Evolutionary conservation across 2,329 filamentous ascomycete genomes (phyloP).

Genomic region (Colletotrichum eremochloae): DNA sequence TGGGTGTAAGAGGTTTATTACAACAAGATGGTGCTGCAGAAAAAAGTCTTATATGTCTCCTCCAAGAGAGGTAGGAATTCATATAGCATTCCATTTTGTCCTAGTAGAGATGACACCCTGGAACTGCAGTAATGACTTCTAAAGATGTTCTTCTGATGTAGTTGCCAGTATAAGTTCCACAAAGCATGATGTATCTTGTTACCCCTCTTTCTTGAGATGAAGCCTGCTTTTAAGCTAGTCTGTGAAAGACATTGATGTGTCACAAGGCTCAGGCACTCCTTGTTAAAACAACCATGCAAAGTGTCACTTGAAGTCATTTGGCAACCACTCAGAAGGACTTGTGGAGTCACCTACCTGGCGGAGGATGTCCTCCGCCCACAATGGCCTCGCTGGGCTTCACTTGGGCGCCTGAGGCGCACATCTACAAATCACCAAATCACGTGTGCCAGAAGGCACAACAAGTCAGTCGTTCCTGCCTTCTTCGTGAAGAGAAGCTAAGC

Average conservation of each 20-base stretch:
- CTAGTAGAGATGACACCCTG: neutral
- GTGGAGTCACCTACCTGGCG: neutral
- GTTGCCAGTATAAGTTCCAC: neutral
- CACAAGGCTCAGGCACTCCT: neutral
- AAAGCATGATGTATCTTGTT: no score
- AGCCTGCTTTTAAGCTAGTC: neutral
- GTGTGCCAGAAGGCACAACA: neutral
- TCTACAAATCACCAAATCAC: conserved; percentile 29
- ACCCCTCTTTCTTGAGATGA: rapidly evolving
- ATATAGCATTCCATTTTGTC: no score
- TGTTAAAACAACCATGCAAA: no score
- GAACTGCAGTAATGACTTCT: neutral
- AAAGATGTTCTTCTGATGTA: neutral
- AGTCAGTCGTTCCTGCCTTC: neutral
- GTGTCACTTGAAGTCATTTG: neutral
- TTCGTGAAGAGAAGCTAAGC: neutral
- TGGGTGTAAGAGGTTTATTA: no score
- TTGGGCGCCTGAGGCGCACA: conserved; percentile 25
- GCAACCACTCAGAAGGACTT: no score
- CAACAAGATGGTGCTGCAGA: no score
- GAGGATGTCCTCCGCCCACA: neutral
- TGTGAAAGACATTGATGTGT: neutral
- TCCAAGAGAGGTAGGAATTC: neutral
- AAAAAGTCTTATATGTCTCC: neutral
- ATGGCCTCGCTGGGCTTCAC: neutral